Evolutionary conservation across 225 moss, liverwort and hornwort species (phyloP).

Genomic region (Polytrichum formosum): DNA sequence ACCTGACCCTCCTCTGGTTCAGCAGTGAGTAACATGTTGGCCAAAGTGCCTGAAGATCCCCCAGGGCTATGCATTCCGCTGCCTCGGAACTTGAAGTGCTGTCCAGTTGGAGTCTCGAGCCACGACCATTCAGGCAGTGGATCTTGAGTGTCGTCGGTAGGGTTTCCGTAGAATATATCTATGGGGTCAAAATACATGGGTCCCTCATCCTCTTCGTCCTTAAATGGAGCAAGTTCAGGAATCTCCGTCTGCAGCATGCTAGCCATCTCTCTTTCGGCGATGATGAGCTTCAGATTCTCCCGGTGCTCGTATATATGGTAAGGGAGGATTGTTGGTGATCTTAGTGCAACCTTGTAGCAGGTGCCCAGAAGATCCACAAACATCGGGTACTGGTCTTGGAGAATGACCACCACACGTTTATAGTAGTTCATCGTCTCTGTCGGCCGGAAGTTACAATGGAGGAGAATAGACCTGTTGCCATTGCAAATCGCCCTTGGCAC

Average conservation of each 20-base stretch:
- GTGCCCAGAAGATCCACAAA: slow-evolving; percentile 86
- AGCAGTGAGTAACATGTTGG: slow-evolving; percentile 53
- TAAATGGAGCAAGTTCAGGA: slow-evolving; percentile 31
- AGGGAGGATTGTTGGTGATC: slow-evolving; percentile 76
- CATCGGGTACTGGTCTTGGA: slow-evolving; percentile 87
- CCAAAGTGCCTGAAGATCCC: slow-evolving; percentile 44
- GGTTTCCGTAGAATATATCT: slow-evolving; percentile 50
- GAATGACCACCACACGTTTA: slow-evolving; percentile 64
- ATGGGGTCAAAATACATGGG: slow-evolving; percentile 48
- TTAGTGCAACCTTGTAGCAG: slow-evolving; percentile 63
- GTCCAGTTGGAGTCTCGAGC: slow-evolving; percentile 41
- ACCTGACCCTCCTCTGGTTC: slow-evolving; percentile 38
- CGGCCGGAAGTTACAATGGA: slow-evolving; percentile 83
- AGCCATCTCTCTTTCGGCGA: slow-evolving; percentile 64
- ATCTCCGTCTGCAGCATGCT: slow-evolving; percentile 35
- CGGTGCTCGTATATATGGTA: slow-evolving; percentile 93
- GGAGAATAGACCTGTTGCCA: slow-evolving; percentile 55
- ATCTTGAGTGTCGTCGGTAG: slow-evolving; percentile 35
- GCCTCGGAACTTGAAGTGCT: slow-evolving; percentile 43
- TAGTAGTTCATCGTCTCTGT: slow-evolving; percentile 72
- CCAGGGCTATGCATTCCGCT: slow-evolving; percentile 20
- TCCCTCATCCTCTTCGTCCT: slow-evolving; percentile 19
- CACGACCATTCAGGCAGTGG: slow-evolving; percentile 49
- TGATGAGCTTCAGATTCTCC: slow-evolving; percentile 74
- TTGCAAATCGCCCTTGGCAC: slow-evolving; percentile 49